Percentiles rank a stretch among this genome's conserved stretches.
These are phyloP conservation scores for Deinandra increscens DNA, from an alignment of 129 eudicot genomes.

Conservation along the genomic window DNA sequence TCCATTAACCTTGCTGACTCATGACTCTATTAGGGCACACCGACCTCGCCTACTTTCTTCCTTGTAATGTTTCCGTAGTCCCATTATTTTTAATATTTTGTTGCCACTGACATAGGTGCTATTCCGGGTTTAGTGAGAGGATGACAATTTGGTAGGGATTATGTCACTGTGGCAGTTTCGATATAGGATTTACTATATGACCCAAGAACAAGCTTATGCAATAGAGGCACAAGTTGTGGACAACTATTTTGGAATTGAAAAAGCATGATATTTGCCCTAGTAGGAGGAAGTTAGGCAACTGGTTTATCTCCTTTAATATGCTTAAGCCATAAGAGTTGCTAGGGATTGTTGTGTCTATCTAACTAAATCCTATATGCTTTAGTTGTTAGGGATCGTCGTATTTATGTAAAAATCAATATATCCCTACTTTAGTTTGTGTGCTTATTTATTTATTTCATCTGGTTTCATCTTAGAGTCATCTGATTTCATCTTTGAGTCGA, in stretches of 20 bases:
- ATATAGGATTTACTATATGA: not conserved
- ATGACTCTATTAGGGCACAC: not conserved
- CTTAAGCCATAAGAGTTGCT: no score
- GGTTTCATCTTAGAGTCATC: not conserved
- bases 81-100: not conserved
- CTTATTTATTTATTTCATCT: not conserved
- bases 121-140: not conserved
- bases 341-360: not conserved
- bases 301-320: not conserved
- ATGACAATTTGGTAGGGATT: not conserved
- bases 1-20: not conserved
- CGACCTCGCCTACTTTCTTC: not conserved
- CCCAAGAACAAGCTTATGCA: not conserved
- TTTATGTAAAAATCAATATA: not conserved
- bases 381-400: not conserved
- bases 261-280: not conserved
- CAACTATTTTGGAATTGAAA: not conserved
- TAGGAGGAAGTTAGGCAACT: not conserved
- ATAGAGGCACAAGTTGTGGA: not conserved
- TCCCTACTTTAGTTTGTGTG: not conserved
- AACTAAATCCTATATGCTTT: not conserved
- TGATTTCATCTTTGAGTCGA: not conserved
- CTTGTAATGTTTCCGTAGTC: not conserved
- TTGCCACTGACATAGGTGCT: not conserved
- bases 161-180: not conserved